Evolutionary conservation across 2,329 filamentous ascomycete genomes (phyloP), one percentile per base, ranked within the genome.

Genomic region (Metarhizium anisopliae): DNA sequence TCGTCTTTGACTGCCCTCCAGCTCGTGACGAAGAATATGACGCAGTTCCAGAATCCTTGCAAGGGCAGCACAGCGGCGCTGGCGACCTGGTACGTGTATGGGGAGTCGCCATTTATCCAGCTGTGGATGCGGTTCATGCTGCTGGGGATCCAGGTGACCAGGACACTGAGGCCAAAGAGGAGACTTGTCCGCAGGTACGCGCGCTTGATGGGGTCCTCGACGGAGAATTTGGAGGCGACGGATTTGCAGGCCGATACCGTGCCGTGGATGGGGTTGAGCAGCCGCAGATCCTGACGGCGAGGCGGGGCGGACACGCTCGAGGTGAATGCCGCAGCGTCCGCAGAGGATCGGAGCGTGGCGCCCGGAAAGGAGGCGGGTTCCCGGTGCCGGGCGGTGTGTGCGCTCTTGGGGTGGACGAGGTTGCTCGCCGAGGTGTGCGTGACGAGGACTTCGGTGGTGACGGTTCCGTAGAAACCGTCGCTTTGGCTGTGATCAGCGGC

Each of bases 21-120:
- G 60, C 77, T 89, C 1, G 87, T 88, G 5, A 80, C 79, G 58
- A 87, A 81, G 70, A 91, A 93, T 55, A 94, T 89, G 53, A 89
- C 72, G 35, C 84, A 81, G 65, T 93, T 93, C 87, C 89, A 92
- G 36, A 90, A 80, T 0, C 89, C 89, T 67, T 93, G 89, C 1
- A 90, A 74, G 0, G 89, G 88, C 4, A 93, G 75, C 0, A 92
- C 88, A 2, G 89, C 76, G 2, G 86, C 84, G 6, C 85, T 84
- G 1, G 82, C 80, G 52, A 90, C 78, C 65, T 88, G 86, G 52
- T 90, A 80, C 11, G 77, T 79, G 66, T 84, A 92, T 56, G 77
- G 79, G 35, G 77, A 75, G 8, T 72, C 62, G 13, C 75, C 66
- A 52, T 80, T 70, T 7, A 83, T 70, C 59, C 90, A 78, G 59